These are phyloP conservation scores for Tympanopsis confertula DNA, from an alignment of 2,329 filamentous ascomycete genomes.

Conservation along the genomic window DNA sequence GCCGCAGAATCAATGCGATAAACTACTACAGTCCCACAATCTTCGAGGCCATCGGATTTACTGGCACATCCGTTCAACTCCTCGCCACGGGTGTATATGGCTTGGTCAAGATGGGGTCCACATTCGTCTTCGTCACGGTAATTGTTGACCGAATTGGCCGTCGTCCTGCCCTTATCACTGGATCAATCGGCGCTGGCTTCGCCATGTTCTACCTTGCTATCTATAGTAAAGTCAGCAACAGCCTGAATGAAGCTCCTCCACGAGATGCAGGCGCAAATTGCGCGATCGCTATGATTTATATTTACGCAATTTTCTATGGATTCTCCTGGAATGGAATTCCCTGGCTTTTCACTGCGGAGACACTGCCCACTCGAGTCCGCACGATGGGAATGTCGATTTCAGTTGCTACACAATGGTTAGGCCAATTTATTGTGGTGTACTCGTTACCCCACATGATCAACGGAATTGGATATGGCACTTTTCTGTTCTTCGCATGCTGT, in stretches of 20 bases:
- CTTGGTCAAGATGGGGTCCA: too few relatives aligned
- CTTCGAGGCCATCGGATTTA: too few relatives aligned
- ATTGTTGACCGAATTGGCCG: too few relatives aligned
- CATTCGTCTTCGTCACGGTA: too few relatives aligned
- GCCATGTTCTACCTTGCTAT: slow-evolving; percentile 21
- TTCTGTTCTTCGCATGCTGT: slow-evolving; percentile 37
- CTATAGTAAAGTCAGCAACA: too few relatives aligned
- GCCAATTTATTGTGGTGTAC: slow-evolving; percentile 25
- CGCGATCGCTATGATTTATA: slow-evolving; percentile 27
- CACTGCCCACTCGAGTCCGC: slow-evolving; percentile 12
- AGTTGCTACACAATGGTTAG: slow-evolving; percentile 18
- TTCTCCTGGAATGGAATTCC: slow-evolving; percentile 27
- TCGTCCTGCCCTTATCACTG: too few relatives aligned
- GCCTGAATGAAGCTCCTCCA: too few relatives aligned
- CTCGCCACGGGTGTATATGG: too few relatives aligned
- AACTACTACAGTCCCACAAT: too few relatives aligned
- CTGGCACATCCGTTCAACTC: too few relatives aligned
- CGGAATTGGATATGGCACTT: slow-evolving; percentile 32
- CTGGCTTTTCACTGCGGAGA: slow-evolving; percentile 15
- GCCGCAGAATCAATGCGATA: too few relatives aligned
- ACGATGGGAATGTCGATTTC: slow-evolving; percentile 11
- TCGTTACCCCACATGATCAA: slow-evolving; percentile 28
- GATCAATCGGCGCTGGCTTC: too few relatives aligned
- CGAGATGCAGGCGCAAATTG: slow-evolving; percentile 25
- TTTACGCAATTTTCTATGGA: slow-evolving; percentile 29